A percentile compares a stretch with the other conserved stretches of the same genome.
These are phyloP conservation scores for Torrubiella hemipterigena DNA, from an alignment of 2,329 filamentous ascomycete genomes.

Conservation along the genomic window DNA sequence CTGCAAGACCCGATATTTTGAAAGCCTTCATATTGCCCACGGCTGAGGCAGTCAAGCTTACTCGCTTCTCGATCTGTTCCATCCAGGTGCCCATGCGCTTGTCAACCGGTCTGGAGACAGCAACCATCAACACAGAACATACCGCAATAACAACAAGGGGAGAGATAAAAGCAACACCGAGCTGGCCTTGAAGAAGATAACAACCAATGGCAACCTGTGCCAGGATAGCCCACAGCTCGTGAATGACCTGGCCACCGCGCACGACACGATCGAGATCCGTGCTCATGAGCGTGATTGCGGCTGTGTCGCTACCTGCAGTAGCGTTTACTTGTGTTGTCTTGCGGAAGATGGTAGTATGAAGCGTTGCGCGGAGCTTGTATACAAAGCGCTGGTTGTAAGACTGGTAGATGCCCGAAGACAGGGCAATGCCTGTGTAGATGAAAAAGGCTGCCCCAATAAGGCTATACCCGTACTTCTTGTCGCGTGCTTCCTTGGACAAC, in stretches of 20 bases:
- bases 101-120: conserved; percentile 7
- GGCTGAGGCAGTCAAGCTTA: conserved; percentile 25
- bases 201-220: conserved; percentile 15
- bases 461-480: conserved; percentile 22
- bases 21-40: conserved; percentile 32
- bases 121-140: too few relatives aligned
- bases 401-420: conserved; percentile 25
- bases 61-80: conserved; percentile 27
- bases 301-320: conserved; percentile 16
- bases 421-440: conserved; percentile 26
- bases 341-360: conserved; percentile 20
- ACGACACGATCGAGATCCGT: conserved; percentile 19
- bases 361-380: conserved; percentile 19
- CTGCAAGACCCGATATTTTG: conserved; percentile 27
- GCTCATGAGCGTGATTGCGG: conserved; percentile 19
- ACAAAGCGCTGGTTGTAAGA: conserved; percentile 23
- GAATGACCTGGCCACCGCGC: conserved; percentile 10
- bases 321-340: conserved; percentile 20
- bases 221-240: conserved; percentile 16
- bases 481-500: conserved; percentile 7
- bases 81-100: conserved; percentile 24
- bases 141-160: conserved; percentile 12
- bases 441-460: conserved; percentile 27
- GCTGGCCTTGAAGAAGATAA: conserved; percentile 17
- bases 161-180: conserved; percentile 14